phyloP scores from a whole-genome alignment of 164 flowering plant species.

The Tetrastigma voinierianum region DNA sequence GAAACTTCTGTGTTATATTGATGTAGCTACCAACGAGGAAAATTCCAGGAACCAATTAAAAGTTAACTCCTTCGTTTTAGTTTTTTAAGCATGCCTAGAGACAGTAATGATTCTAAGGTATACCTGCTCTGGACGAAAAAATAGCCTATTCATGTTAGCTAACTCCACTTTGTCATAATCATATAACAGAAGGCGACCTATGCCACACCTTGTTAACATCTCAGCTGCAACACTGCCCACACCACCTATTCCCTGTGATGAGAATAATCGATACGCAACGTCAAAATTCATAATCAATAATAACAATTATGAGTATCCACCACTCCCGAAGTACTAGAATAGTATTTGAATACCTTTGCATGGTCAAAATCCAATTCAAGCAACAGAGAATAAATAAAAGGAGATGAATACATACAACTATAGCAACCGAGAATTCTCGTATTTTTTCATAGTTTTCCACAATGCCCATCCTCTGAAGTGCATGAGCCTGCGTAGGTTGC shows the following conservation, averaged over 20 bases:
- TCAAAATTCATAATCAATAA: not conserved
- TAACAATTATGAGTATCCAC: not conserved
- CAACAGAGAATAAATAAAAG: constrained; percentile 1
- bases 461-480: constrained; percentile 97
- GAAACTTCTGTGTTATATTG: not conserved
- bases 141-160: constrained; percentile 98
- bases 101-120: constrained; percentile 6
- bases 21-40: not conserved
- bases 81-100: constrained; percentile 1
- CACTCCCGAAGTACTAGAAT: not conserved
- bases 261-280: not conserved
- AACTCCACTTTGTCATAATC: constrained; percentile 98
- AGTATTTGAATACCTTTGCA: not conserved
- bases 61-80: not conserved
- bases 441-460: constrained; percentile 91
- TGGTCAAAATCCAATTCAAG: not conserved
- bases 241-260: constrained; percentile 90
- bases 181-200: constrained; percentile 94
- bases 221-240: constrained; percentile 99
- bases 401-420: constrained; percentile 73
- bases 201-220: constrained; percentile 98
- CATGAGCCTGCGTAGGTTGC: constrained; percentile 98
- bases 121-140: constrained; percentile 99
- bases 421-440: constrained; percentile 86
- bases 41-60: not conserved